phyloP scores from a whole-genome alignment of 106 monocot genomes.

The Allium fistulosum region DNA sequence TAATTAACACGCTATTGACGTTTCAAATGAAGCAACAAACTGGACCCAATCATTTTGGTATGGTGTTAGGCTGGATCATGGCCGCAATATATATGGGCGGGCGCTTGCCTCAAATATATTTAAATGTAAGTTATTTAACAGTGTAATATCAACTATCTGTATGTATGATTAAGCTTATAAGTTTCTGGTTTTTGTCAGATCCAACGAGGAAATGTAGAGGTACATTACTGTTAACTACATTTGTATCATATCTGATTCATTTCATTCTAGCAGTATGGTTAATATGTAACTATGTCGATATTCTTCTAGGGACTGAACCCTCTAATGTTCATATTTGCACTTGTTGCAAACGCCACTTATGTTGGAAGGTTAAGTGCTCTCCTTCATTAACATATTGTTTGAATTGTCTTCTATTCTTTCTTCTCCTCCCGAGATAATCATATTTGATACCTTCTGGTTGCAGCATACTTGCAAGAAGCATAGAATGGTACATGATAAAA shows the following conservation, averaged over 20 bases:
- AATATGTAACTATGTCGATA: background rate
- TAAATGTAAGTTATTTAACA: constrained; percentile 37
- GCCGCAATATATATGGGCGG: constrained; percentile 83
- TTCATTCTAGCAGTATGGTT: too few species aligned
- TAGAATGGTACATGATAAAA: constrained; percentile 51
- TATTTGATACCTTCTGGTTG: background rate
- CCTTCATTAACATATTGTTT: too few species aligned
- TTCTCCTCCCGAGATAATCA: background rate
- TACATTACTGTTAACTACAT: background rate
- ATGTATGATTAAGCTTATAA: too few species aligned
- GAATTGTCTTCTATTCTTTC: constrained; percentile 3
- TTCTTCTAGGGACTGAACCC: constrained; percentile 58
- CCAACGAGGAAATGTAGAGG: constrained; percentile 61
- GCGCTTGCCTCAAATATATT: constrained; percentile 62
- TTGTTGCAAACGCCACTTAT: constrained; percentile 61
- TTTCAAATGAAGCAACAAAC: constrained; percentile 9
- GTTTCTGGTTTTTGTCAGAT: constrained; percentile 30
- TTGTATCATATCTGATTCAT: too few species aligned
- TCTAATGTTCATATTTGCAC: constrained; percentile 64
- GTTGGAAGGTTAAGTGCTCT: constrained; percentile 42
- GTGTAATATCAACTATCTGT: background rate
- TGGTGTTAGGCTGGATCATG: constrained; percentile 66
- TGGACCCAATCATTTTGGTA: constrained; percentile 23
- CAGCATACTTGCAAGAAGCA: constrained; percentile 65
- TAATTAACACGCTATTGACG: background rate